phyloP scores from a whole-genome alignment of 495 filamentous ascomycete species.

The Halenospora varia region DNA sequence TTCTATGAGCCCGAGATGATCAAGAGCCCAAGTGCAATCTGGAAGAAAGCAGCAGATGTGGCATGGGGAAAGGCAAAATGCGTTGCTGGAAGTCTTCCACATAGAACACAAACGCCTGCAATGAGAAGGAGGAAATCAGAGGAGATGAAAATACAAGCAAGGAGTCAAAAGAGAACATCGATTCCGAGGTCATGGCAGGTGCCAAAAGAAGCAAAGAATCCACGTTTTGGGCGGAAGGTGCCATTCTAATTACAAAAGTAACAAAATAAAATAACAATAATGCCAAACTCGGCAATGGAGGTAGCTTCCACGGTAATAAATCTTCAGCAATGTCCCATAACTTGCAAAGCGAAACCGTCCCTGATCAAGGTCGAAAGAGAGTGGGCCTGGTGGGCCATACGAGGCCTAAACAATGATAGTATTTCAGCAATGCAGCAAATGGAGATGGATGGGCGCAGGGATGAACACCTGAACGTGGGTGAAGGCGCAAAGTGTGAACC shows the following conservation, averaged over 20 bases:
- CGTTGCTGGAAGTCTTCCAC: conserved; percentile 13
- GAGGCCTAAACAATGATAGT: no score
- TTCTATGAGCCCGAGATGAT: conserved; percentile 17
- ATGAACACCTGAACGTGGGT: no score
- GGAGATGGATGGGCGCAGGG: no score
- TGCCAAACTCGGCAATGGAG: no score
- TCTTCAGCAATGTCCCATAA: no score
- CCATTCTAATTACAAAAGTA: not conserved
- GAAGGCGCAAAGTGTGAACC: no score
- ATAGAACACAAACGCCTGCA: not conserved
- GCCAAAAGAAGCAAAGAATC: not conserved
- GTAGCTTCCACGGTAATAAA: no score
- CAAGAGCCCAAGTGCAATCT: conserved; percentile 4
- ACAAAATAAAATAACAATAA: not conserved
- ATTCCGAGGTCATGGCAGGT: not conserved
- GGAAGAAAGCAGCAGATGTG: conserved; percentile 12
- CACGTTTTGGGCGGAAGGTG: not conserved
- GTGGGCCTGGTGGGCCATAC: no score
- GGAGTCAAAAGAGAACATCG: not conserved
- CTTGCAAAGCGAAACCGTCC: no score
- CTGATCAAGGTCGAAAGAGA: no score
- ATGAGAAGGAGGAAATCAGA: conserved; percentile 8
- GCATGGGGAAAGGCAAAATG: conserved; percentile 14
- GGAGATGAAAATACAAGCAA: conserved; percentile 7
- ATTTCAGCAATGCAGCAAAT: no score